Conservation (phyloP, 768 basidiomycete genomes). For the Antrodiella citrinella region DNA sequence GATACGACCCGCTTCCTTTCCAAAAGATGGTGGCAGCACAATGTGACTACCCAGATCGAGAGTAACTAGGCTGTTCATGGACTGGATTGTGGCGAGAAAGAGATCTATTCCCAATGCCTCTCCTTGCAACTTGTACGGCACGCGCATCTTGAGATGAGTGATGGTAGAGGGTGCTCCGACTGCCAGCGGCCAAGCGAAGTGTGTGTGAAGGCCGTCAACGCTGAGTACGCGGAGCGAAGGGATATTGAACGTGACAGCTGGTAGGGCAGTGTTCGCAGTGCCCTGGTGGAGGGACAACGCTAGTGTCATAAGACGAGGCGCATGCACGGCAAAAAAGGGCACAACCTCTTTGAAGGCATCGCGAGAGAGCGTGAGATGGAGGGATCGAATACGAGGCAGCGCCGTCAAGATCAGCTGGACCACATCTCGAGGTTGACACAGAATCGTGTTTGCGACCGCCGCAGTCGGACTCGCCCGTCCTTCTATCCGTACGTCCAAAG, state of each 20-base stretch:
- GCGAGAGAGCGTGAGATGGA: not conserved
- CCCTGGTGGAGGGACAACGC: not conserved
- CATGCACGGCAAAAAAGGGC: not conserved
- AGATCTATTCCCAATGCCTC: not conserved
- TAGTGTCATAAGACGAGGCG: not conserved
- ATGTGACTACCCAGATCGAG: not conserved
- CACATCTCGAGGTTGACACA: not conserved
- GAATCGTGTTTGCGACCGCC: not conserved
- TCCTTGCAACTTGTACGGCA: not conserved
- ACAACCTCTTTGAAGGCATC: not conserved
- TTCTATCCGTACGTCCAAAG: not conserved
- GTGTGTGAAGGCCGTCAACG: not conserved
- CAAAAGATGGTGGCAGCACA: not conserved
- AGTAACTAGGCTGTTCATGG: not conserved
- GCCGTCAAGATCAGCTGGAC: not conserved
- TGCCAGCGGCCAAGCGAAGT: not conserved
- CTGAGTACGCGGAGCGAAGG: not conserved
- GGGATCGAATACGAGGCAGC: not conserved
- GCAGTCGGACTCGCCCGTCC: not conserved
- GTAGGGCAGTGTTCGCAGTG: not conserved
- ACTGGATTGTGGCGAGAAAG: not conserved
- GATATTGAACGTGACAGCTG: not conserved
- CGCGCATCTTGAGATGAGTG: not conserved
- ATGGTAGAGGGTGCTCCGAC: not conserved
- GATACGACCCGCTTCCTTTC: too few species aligned